phyloP scores from a whole-genome alignment of 208 protist species.

The Jaenimonas drosophilae region DNA sequence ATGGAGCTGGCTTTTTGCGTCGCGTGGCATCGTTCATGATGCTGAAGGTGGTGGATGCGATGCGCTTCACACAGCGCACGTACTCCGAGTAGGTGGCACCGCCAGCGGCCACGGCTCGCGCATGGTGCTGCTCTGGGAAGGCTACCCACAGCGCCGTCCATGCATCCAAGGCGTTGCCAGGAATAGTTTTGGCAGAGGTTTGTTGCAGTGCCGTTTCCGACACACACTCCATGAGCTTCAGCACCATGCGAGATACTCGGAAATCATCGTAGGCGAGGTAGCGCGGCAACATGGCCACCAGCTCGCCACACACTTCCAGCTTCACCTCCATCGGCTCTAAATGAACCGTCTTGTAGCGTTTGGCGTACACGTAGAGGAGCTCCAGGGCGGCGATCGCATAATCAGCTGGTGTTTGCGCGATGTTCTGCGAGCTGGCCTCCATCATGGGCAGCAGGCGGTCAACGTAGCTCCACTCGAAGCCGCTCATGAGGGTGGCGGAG shows the following conservation, averaged over 20 bases:
- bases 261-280: slow-evolving; percentile 67
- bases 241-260: slow-evolving; percentile 45
- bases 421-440: slow-evolving; percentile 7
- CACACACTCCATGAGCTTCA: slow-evolving; percentile 78
- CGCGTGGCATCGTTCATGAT: slow-evolving; percentile 66
- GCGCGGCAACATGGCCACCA: slow-evolving; percentile 34
- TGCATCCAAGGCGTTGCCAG: slow-evolving; percentile 28
- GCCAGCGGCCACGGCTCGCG: slow-evolving; percentile 19
- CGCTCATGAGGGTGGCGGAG: slow-evolving; percentile 50
- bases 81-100: slow-evolving; percentile 52
- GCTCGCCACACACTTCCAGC: slow-evolving; percentile 22
- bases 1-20: slow-evolving; percentile 53
- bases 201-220: slow-evolving; percentile 51
- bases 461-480: slow-evolving; percentile 78
- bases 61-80: slow-evolving; percentile 72
- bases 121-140: slow-evolving; percentile 58
- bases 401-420: slow-evolving; percentile 11
- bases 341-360: slow-evolving; percentile 56
- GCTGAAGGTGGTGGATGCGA: slow-evolving; percentile 66
- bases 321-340: slow-evolving; percentile 37
- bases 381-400: slow-evolving; percentile 37
- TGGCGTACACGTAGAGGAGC: slow-evolving; percentile 63
- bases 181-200: slow-evolving; percentile 22
- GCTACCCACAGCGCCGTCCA: slow-evolving; percentile 49
- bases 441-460: slow-evolving; percentile 53